Base-by-base conservation (phyloP, 805 yeast species). In the Zygoascus biomembranicola region DNA sequence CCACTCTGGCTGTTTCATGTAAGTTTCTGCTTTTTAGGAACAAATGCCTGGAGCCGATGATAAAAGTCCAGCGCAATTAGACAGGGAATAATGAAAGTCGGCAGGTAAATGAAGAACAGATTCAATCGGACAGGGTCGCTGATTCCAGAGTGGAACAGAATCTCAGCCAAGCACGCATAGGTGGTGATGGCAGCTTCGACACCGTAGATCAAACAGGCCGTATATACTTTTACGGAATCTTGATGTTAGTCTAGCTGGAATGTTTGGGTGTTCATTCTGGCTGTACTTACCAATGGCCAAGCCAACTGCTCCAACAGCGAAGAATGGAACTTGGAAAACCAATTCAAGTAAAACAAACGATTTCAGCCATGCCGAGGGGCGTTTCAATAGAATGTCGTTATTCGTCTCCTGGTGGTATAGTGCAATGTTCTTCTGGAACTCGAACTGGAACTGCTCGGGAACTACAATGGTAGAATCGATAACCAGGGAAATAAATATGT, bases 151-250 rank as follows among this genome's bases (percentile, higher is more conserved):
- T 55, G 20, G 14, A 45, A 42, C n/a, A 51, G 32, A 14, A 65
- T 58, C 10, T 71, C 73, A 1, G 73, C 72, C 4, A 58, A 68
- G 65, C 97, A 92, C 23, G 82, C 78, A 39, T 82, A 66, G 0
- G 97, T 89, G 5, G 97, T 89, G 50, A 85, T 71, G 3, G 84
- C 72, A 0, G 97, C 98, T 63, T 88, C 89, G 61, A 86, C 77
- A 2, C 92, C 96, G 67, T 94, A 92, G 5, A 83, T 62, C 13
- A 80, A 69, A 59, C 84, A 66, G 64, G 73, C 74, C 23, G 70
- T 67, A 53, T 74, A 75, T 16, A 72, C 35, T 18, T 19, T 32
- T 19, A 35, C 43, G 6, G 31, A 20, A 18, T 44, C 52, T 52
- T 10, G 8, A 42, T 14, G 44, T 42, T 19, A 42, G 10, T 42